Conservation (phyloP, 2,329 filamentous ascomycete species). For the Aspergillus luchuensis region DNA sequence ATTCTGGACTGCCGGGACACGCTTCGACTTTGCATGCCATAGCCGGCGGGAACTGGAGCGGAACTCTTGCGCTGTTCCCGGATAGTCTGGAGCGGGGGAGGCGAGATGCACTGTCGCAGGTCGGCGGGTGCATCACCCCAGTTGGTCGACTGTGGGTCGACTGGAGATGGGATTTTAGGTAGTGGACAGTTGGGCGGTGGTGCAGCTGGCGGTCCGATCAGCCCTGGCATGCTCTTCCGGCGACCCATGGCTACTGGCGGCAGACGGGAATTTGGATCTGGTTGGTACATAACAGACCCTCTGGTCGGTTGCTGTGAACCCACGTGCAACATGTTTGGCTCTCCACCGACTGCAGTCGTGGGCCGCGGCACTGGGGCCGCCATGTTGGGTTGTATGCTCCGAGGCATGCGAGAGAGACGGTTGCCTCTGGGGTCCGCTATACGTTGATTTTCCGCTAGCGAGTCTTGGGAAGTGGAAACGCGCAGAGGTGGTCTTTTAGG, state of each 20-base stretch:
- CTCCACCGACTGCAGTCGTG: slow-evolving; percentile 4
- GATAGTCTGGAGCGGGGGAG: slow-evolving; percentile 11
- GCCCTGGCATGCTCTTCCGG: slow-evolving; percentile 38
- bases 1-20: slow-evolving; percentile 6
- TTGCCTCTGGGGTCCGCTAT: background rate
- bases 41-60: background rate
- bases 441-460: slow-evolving; percentile 1
- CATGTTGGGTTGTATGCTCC: background rate
- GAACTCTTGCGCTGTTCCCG: slow-evolving; percentile 14
- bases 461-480: slow-evolving; percentile 4
- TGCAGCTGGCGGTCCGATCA: slow-evolving; percentile 33
- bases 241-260: slow-evolving; percentile 24
- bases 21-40: slow-evolving; percentile 4
- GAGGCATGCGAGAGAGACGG: slow-evolving; percentile 19
- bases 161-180: slow-evolving; percentile 33
- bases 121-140: slow-evolving; percentile 1
- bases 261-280: slow-evolving; percentile 10
- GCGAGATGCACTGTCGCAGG: slow-evolving; percentile 10
- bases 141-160: slow-evolving; percentile 12
- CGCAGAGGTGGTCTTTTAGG: background rate
- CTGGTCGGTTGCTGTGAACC: slow-evolving; percentile 15
- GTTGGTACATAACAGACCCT: slow-evolving; percentile 16
- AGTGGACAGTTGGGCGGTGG: slow-evolving; percentile 39
- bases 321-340: background rate
- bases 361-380: background rate